Base-by-base conservation (phyloP, 169 alveolate species). In the Theileria orientalis region DNA sequence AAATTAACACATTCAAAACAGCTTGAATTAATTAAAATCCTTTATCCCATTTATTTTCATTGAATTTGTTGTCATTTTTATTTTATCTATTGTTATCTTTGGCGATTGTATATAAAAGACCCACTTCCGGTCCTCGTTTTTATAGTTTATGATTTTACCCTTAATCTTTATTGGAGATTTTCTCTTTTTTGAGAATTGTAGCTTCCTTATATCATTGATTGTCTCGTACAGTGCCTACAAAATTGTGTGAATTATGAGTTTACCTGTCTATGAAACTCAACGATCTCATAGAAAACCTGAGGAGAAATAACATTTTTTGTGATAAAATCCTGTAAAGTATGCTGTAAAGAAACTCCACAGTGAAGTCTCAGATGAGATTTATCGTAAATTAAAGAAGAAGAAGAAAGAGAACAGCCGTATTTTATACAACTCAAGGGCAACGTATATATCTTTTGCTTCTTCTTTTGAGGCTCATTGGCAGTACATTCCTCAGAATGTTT, bases 11-110 rank as follows among this genome's bases (percentile, higher is more conserved):
- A n/a, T 56, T 33, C 11, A 75, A 63, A 35, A 40, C 67, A 71
- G 51, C 47, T 42, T 23, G 60, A 44, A 47, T 32, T 46, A 46
- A 6, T 35, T n/a, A 35, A 40, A 37, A 7, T 37, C 66, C 6
- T 92, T 42, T 62, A 62, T 44, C 33, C 60, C 75, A 40, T 46
- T 47, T n/a, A 74, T 23, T 44, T 74, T 74, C 57, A 74, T 66
- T 25, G 84, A 63, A 0, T 68, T 57, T 2, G 76, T 42, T 13
- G 41, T 46, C 35, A 74, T 8, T 2, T 54, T 62, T 37, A 74
- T 37, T 29, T 27, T 63, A 56, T 69, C 84, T 27, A 74, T 64
- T 14, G 60, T 40, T n/a, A 74, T 67, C 33, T 74, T 33, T 8
- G 54, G 68, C 1, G 49, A 37, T 8, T 73, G 56, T 5, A 73